Conservation (phyloP, 2,329 filamentous ascomycete genomes). For the Fusarium nodosum region DNA sequence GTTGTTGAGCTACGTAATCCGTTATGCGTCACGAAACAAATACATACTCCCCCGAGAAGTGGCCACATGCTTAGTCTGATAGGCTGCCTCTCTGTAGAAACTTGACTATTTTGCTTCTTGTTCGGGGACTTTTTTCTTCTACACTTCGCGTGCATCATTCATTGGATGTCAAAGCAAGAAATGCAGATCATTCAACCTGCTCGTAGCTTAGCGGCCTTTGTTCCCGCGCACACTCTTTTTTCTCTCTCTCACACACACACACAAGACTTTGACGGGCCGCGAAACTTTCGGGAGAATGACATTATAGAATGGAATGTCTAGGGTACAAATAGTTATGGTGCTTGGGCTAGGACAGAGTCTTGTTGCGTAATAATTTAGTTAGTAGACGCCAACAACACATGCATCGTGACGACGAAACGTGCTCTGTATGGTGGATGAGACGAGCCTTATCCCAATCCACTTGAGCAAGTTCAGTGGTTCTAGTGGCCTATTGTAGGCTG, state of each 20-base stretch:
- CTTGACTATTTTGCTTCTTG: constrained; percentile 26
- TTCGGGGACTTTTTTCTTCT: constrained; percentile 26
- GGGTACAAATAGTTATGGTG: not conserved
- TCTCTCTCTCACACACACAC: constrained; percentile 34
- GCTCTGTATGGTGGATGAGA: constrained; percentile 48
- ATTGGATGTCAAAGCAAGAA: constrained; percentile 32
- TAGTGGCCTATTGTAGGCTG: constrained; percentile 19
- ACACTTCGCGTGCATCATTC: constrained; percentile 26
- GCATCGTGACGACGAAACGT: constrained; percentile 44
- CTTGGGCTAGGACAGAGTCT: constrained; percentile 18
- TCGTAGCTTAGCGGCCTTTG: constrained; percentile 28
- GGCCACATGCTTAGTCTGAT: constrained; percentile 34
- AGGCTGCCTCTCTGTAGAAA: constrained; percentile 13
- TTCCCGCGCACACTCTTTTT: constrained; percentile 34
- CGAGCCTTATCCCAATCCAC: constrained; percentile 18
- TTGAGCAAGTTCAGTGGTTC: constrained; percentile 16
- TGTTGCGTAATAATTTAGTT: constrained; percentile 39
- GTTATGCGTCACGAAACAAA: constrained; percentile 19
- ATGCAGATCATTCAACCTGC: constrained; percentile 38
- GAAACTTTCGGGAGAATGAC: constrained; percentile 43
- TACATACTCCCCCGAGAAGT: not conserved
- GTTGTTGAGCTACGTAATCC: constrained; percentile 26
- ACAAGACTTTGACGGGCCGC: constrained; percentile 39
- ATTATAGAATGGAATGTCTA: not conserved
- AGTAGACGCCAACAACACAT: constrained; percentile 33